phyloP scores from a whole-genome alignment of 176 grass and related monocot species.

The Panicum miliaceum region DNA sequence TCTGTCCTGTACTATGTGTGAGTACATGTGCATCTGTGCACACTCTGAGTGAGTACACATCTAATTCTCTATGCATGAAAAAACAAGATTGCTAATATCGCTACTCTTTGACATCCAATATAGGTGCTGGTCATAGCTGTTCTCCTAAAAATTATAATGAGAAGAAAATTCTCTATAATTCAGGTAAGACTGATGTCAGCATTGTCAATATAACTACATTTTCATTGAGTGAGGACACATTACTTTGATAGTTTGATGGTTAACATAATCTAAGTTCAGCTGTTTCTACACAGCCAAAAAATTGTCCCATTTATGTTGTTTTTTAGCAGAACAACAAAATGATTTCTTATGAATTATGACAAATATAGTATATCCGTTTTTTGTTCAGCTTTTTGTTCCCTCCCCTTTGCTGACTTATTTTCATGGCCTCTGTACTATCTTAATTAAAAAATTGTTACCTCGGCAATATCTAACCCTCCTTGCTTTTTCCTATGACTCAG shows the following conservation, averaged over 20 bases:
- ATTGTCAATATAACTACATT: not conserved
- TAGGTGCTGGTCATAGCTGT: slow-evolving; percentile 93
- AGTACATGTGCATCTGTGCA: not conserved
- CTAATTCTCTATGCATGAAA: slow-evolving; percentile 4
- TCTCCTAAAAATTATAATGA: slow-evolving; percentile 92
- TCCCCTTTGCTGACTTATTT: slow-evolving; percentile 19
- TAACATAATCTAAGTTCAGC: not conserved
- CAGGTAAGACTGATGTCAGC: slow-evolving; percentile 61
- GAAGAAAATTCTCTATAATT: slow-evolving; percentile 90
- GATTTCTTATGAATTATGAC: not conserved
- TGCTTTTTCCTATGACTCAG: slow-evolving; percentile 51
- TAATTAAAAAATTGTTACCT: slow-evolving; percentile 33
- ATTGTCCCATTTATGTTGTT: not conserved
- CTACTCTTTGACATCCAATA: slow-evolving; percentile 13
- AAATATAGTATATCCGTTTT: not conserved
- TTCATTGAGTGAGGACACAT: slow-evolving; percentile 11
- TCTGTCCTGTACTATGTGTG: slow-evolving; percentile 18
- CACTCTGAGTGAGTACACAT: not conserved
- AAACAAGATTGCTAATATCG: slow-evolving; percentile 33
- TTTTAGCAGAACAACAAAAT: not conserved
- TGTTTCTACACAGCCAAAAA: not conserved
- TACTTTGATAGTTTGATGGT: not conserved
- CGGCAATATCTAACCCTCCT: slow-evolving; percentile 26
- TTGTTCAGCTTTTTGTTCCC: not conserved
- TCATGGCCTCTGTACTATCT: slow-evolving; percentile 25